Conservation (phyloP, 163 green algal species). For the Chlamydomonas reinhardtii region DNA sequence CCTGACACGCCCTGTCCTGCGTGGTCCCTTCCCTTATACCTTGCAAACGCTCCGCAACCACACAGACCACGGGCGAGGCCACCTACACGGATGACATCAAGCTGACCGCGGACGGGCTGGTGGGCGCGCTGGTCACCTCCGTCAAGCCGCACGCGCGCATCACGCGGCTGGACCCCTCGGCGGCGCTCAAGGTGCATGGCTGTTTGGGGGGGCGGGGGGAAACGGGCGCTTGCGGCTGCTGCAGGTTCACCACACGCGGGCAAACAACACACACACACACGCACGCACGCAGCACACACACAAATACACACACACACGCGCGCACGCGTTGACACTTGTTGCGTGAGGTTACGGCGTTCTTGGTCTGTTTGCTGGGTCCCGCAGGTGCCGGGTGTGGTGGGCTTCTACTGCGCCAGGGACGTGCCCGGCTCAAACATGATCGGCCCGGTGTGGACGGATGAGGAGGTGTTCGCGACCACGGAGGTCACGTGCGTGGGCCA, state of each 20-base stretch:
- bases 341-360: too few relatives aligned
- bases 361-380: too few relatives aligned
- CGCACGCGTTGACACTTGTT: too few relatives aligned
- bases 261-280: too few relatives aligned
- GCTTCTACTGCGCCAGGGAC: slow-evolving; percentile 82
- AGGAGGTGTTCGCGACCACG: slow-evolving; percentile 89
- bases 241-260: too few relatives aligned
- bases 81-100: slow-evolving; percentile 95
- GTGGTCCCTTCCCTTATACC: too few relatives aligned
- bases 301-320: too few relatives aligned
- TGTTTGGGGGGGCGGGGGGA: background rate
- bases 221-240: too few relatives aligned
- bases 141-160: slow-evolving; percentile 85
- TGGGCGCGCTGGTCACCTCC: slow-evolving; percentile 86
- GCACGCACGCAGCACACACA: too few relatives aligned
- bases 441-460: slow-evolving; percentile 87
- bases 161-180: slow-evolving; percentile 63
- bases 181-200: slow-evolving; percentile 63
- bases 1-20: too few relatives aligned
- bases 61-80: slow-evolving; percentile 92
- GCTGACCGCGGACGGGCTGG: slow-evolving; percentile 72
- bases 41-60: too few relatives aligned
- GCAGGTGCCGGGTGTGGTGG: slow-evolving; percentile 78
- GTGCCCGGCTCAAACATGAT: slow-evolving; percentile 91
- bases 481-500: slow-evolving; percentile 87